phyloP scores from a whole-genome alignment of 805 yeast genomes.

The Teunomyces aglyptinius region DNA sequence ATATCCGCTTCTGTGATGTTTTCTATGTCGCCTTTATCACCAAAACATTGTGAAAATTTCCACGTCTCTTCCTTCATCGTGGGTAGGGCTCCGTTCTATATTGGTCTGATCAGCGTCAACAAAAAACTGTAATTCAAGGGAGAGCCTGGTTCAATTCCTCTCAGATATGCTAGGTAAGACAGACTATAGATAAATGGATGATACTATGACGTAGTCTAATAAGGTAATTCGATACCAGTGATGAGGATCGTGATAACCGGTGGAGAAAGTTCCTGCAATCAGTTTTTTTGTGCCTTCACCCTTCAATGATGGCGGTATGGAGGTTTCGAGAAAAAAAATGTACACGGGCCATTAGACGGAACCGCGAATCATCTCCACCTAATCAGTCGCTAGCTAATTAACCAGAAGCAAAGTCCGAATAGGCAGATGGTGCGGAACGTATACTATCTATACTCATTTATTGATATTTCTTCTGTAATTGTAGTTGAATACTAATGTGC shows the following conservation, averaged over 20 bases:
- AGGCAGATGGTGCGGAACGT: too few species aligned
- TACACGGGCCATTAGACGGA: not conserved
- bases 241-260: conserved; percentile 3
- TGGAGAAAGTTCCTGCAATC: conserved; percentile 4
- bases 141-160: conserved; percentile 3
- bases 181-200: not conserved
- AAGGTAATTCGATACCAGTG: conserved; percentile 2
- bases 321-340: conserved; percentile 2
- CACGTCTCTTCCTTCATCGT: conserved; percentile 40
- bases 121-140: not conserved
- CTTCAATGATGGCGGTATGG: conserved; percentile 5
- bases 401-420: too few species aligned
- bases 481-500: too few species aligned
- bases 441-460: too few species aligned
- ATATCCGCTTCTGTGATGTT: conserved; percentile 95
- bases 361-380: not conserved
- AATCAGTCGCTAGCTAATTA: too few species aligned
- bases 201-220: not conserved
- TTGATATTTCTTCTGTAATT: too few species aligned
- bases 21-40: conserved; percentile 97
- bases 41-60: conserved; percentile 97
- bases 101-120: conserved; percentile 1
- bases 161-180: conserved; percentile 1
- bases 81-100: not conserved
- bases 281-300: conserved; percentile 4